Conservation (phyloP, 768 basidiomycete species). For the Amanita pseudoporphyria region DNA sequence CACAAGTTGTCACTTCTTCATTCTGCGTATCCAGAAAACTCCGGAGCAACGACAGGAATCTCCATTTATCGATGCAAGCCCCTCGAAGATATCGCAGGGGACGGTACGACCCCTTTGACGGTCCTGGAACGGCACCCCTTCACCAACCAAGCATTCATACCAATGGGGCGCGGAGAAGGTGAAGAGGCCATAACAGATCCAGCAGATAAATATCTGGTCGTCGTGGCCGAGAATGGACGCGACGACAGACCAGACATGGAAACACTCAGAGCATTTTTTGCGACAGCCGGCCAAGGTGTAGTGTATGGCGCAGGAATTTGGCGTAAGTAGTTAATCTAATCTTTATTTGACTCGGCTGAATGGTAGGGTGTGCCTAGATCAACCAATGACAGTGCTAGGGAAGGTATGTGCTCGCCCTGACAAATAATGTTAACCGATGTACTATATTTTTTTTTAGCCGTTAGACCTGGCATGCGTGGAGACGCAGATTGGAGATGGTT, state of each 20-base stretch:
- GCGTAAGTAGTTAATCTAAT: constrained; percentile 53
- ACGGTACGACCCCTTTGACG: constrained; percentile 47
- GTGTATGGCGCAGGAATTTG: constrained; percentile 78
- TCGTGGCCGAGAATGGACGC: constrained; percentile 72
- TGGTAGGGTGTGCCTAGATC: constrained; percentile 42
- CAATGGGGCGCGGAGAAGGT: constrained; percentile 64
- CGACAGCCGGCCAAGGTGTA: constrained; percentile 74
- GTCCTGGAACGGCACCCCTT: constrained; percentile 84
- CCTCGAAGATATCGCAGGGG: constrained; percentile 31
- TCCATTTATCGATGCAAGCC: constrained; percentile 80
- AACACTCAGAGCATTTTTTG: constrained; percentile 76
- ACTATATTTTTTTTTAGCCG: constrained; percentile 28
- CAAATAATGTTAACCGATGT: background rate
- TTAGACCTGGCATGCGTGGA: constrained; percentile 88
- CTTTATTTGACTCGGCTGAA: background rate
- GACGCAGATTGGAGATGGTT: constrained; percentile 82
- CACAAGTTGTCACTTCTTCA: constrained; percentile 77
- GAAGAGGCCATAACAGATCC: constrained; percentile 36
- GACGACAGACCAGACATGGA: constrained; percentile 71
- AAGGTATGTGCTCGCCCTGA: constrained; percentile 33
- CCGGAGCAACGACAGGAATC: constrained; percentile 55
- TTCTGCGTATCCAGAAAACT: constrained; percentile 51
- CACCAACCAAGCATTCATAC: constrained; percentile 90
- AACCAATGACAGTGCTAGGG: constrained; percentile 81
- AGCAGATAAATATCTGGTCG: constrained; percentile 62